phyloP scores from a whole-genome alignment of 169 alveolate species.

The Plasmodium knowlesi region DNA sequence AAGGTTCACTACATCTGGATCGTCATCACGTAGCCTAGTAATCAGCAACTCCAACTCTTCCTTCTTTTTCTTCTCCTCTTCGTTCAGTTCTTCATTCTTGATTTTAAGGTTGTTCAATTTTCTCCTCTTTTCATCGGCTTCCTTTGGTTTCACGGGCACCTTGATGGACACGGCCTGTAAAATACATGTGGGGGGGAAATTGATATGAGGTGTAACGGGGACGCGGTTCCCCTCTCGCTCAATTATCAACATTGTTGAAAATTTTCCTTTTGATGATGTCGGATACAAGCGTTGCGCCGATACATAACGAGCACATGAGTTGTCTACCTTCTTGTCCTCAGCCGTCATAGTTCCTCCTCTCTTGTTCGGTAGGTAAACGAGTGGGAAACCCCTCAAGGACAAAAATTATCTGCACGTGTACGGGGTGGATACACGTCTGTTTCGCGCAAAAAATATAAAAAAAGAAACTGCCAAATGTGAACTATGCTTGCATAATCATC shows the following conservation, averaged over 20 bases:
- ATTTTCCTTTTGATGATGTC: background rate
- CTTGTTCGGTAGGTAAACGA: background rate
- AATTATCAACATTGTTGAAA: background rate
- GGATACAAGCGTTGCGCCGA: background rate
- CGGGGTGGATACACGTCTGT: background rate
- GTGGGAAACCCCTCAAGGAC: background rate
- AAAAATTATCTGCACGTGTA: background rate
- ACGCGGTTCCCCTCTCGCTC: background rate
- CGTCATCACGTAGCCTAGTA: slow-evolving; percentile 37
- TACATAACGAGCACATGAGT: background rate
- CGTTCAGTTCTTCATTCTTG: slow-evolving; percentile 61
- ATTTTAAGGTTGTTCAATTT: slow-evolving; percentile 9
- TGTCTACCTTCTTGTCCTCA: slow-evolving; percentile 62
- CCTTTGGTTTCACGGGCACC: slow-evolving; percentile 48
- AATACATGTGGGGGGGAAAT: background rate
- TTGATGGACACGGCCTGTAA: slow-evolving; percentile 63
- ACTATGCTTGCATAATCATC: background rate
- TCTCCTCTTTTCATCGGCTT: slow-evolving; percentile 50
- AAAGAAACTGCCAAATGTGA: background rate
- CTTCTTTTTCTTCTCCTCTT: slow-evolving; percentile 71
- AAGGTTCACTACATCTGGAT: slow-evolving; percentile 36
- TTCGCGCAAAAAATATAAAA: background rate
- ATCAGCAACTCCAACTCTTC: slow-evolving; percentile 68
- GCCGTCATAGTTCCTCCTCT: slow-evolving; percentile 48
- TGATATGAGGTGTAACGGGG: background rate